A percentile compares a stretch with the other conserved stretches of the same genome.
Conservation (phyloP, 257 asterid genomes). For the Nemophila menziesii region DNA sequence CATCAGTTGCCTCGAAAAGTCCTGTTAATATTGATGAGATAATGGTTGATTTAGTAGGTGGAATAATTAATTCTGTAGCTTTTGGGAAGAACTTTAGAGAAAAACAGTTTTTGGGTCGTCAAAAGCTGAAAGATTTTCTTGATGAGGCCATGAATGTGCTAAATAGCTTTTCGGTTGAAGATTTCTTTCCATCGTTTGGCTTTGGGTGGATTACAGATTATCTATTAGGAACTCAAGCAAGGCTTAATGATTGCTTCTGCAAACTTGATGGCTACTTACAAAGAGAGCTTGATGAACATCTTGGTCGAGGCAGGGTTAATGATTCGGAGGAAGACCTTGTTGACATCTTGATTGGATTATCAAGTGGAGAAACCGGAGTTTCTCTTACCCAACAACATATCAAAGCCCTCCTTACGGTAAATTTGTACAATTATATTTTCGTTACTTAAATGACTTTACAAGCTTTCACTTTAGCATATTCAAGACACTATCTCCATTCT, state of each 20-base stretch:
- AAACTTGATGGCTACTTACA: conserved; percentile 8
- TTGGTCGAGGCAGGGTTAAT: conserved; percentile 2
- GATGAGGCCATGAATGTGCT: conserved; percentile 8
- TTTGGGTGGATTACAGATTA: conserved; percentile 14
- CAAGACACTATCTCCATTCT: too few relatives aligned
- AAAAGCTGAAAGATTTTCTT: conserved; percentile 6
- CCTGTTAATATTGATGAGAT: conserved; percentile 17
- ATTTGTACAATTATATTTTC: too few relatives aligned
- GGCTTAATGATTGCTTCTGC: conserved; percentile 7
- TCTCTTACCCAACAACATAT: conserved; percentile 12
- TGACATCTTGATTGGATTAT: conserved; percentile 6
- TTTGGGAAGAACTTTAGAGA: conserved; percentile 15
- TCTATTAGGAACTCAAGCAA: conserved; percentile 4
- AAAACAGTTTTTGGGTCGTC: conserved; percentile 10
- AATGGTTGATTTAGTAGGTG: conserved; percentile 8
- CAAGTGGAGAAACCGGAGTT: conserved; percentile 2
- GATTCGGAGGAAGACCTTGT: conserved; percentile 13
- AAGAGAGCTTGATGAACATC: conserved; percentile 13
- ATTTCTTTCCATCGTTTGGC: conserved; percentile 16
- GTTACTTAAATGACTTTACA: too few relatives aligned
- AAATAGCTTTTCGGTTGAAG: conserved; percentile 14
- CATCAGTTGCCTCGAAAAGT: neutral
- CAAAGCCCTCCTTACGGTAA: conserved; percentile 21
- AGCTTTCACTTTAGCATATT: too few relatives aligned
- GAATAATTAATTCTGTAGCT: conserved; percentile 11